These are phyloP conservation scores for Hymenoscyphus infarciens DNA, from an alignment of 2,329 filamentous ascomycete species.

Conservation along the genomic window DNA sequence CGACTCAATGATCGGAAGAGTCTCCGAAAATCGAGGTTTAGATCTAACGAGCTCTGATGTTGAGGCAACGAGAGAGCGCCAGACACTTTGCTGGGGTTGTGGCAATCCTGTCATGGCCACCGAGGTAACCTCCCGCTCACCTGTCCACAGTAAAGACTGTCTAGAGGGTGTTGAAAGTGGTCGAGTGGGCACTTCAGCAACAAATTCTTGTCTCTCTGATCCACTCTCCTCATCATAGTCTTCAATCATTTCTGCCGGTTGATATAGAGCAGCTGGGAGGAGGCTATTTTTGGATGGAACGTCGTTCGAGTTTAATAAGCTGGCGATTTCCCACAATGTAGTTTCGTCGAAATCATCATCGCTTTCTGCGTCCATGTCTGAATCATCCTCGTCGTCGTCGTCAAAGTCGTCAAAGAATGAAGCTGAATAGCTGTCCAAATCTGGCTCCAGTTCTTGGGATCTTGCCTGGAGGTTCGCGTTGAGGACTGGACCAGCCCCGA, in stretches of 20 bases:
- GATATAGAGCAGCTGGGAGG: conserved; percentile 35
- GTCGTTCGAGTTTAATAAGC: conserved; percentile 49
- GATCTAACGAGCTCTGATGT: conserved; percentile 19
- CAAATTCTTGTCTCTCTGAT: conserved; percentile 14
- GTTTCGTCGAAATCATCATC: conserved; percentile 53
- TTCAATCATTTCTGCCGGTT: conserved; percentile 17
- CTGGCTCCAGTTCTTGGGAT: conserved; percentile 27
- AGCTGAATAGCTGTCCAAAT: conserved; percentile 27
- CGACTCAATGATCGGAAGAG: conserved; percentile 19
- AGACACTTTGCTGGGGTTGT: conserved; percentile 24
- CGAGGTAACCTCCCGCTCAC: background rate
- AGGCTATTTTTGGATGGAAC: conserved; percentile 52
- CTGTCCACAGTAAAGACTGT: conserved; percentile 24
- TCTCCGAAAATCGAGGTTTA: conserved; percentile 14
- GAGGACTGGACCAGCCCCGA: conserved; percentile 19
- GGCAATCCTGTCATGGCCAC: conserved; percentile 18
- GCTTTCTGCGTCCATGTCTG: conserved; percentile 34
- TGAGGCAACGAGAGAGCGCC: conserved; percentile 24
- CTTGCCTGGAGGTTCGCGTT: conserved; percentile 28
- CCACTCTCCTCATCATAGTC: conserved; percentile 27
- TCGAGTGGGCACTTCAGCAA: conserved; percentile 23
- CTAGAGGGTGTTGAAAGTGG: conserved; percentile 19
- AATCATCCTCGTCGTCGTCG: conserved; percentile 43
- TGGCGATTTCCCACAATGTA: conserved; percentile 62
- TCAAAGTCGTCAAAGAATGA: conserved; percentile 62